These are phyloP conservation scores for Verbascum thapsus DNA, from an alignment of 257 asterid species.

Conservation along the genomic window DNA sequence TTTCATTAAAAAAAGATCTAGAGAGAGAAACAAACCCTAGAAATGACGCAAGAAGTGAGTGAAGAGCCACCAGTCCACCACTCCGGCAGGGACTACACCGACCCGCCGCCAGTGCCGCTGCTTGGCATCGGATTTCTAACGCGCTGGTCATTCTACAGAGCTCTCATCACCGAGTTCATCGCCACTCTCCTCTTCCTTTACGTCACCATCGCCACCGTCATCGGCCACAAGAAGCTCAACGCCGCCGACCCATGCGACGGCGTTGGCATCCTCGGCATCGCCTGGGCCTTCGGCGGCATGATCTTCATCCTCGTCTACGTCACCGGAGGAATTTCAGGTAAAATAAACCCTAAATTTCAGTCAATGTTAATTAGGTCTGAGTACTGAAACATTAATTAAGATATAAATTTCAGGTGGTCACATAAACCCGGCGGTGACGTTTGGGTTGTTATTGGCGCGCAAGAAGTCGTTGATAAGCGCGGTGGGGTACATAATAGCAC, in stretches of 20 bases:
- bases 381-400: too few species aligned
- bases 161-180: too few species aligned
- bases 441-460: constrained; percentile 81
- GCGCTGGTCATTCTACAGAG: too few species aligned
- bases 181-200: constrained; percentile 88
- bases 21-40: too few species aligned
- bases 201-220: constrained; percentile 85
- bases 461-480: constrained; percentile 86
- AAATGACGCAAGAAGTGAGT: constrained; percentile 75
- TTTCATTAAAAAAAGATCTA: too few species aligned
- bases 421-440: too few species aligned
- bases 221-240: constrained; percentile 69
- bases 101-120: constrained; percentile 91
- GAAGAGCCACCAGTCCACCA: constrained; percentile 59
- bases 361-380: too few species aligned
- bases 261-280: constrained; percentile 85
- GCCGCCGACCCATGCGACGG: constrained; percentile 74
- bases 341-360: constrained; percentile 78
- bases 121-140: constrained; percentile 62
- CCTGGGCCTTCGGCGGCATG: too few species aligned
- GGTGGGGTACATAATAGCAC: constrained; percentile 67
- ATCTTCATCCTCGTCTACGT: constrained; percentile 95
- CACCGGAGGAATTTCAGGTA: constrained; percentile 96
- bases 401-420: too few species aligned
- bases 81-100: constrained; percentile 68